Evolutionary conservation across 805 yeast species (phyloP), one percentile per base, ranked within the genome.

Genomic region (Yamadazyma scolyti): DNA sequence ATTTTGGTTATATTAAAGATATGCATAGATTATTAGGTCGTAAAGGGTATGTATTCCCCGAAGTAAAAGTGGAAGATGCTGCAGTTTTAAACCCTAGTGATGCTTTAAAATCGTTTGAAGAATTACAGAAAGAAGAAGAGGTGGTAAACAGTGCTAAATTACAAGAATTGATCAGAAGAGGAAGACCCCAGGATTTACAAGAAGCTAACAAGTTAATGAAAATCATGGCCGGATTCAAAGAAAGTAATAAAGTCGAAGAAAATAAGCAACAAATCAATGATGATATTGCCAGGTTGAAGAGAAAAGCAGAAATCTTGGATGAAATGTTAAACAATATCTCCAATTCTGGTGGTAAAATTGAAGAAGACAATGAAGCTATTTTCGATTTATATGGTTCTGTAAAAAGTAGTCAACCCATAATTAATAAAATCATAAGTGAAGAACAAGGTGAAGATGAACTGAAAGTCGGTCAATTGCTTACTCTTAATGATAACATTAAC

Each of bases 121-220:
- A 93, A 50, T 71, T 93, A 35, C 95, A 86, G 60, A 77, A 79
- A 43, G 99, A 93, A 55, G 98, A 93, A 60, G 81, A 85, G 35
- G 68, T 87, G 29, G 97, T 94, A 2, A 96, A 89, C 52, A 75
- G 85, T 41, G 97, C 98, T 11, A 93, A 93, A 61, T 73, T 93
- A 43, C 98, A 93, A 61, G 98, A 93, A 58, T 71, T 93, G 40
- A 84, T 93, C 40, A 79, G 97, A 61, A 75, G 97, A 48, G 98
- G 97, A 24, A 82, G 85, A 56, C 97, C 98, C 5, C 84, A 81
- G 42, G 99, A 93, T 61, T 73, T 93, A 51, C 85, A 82, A 47
- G 98, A 93, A 58, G 99, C 99, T 25, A 93, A 93, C 58, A 86
- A 84, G 46, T 72, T 93, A 57, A 93, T 93, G 98, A 88, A 90